A percentile compares a stretch with the other conserved stretches of the same genome.
Evolutionary conservation across 148 eudicot genomes (phyloP).

Genomic region (Camellia japonica): DNA sequence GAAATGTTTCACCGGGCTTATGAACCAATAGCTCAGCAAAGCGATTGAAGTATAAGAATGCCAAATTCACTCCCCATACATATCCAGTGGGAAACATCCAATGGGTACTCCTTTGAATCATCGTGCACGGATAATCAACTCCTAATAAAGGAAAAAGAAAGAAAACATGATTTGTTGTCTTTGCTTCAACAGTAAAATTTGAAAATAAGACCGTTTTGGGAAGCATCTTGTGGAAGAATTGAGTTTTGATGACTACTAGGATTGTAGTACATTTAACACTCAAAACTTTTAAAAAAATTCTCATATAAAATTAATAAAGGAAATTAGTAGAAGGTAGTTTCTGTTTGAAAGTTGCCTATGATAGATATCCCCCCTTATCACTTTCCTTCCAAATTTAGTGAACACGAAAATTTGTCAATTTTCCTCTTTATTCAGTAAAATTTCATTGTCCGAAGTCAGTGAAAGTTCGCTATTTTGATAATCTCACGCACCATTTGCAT

Average conservation of each 20-base stretch:
- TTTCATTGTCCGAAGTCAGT: background rate
- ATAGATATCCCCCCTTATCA: too few relatives aligned
- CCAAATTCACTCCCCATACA: slow-evolving; percentile 26
- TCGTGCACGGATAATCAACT: slow-evolving; percentile 5
- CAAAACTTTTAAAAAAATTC: too few relatives aligned
- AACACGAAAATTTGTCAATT: too few relatives aligned
- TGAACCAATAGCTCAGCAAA: slow-evolving; percentile 29
- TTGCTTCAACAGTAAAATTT: background rate
- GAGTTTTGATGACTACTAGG: too few relatives aligned
- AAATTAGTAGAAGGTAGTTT: too few relatives aligned
- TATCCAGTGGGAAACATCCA: background rate
- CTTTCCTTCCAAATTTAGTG: too few relatives aligned
- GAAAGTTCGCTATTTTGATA: too few relatives aligned
- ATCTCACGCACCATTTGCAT: slow-evolving; percentile 10
- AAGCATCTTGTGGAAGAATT: too few relatives aligned
- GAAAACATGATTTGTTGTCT: background rate
- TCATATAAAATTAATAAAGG: too few relatives aligned
- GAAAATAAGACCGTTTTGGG: background rate
- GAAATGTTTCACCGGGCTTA: slow-evolving; percentile 36
- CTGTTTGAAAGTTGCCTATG: too few relatives aligned
- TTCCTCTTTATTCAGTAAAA: background rate
- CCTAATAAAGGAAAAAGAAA: background rate
- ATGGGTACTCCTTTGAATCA: slow-evolving; percentile 13
- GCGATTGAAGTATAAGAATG: slow-evolving; percentile 23
- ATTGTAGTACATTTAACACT: too few relatives aligned